Evolutionary conservation across 306 rosid genomes (phyloP).

Genomic region (Citrullus colocynthis): DNA sequence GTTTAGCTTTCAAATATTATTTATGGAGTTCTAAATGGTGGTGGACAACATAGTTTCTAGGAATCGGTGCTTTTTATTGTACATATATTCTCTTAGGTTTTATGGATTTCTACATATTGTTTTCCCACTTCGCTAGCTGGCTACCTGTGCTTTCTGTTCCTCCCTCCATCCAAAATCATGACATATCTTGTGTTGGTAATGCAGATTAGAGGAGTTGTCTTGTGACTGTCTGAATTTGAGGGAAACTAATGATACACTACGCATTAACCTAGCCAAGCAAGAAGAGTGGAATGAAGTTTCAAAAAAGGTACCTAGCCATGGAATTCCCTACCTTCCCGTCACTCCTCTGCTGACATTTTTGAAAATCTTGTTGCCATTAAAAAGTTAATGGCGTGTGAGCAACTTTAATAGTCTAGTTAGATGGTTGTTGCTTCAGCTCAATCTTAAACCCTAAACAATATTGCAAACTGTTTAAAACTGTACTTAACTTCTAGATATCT

Average conservation of each 20-base stretch:
- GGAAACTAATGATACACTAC: constrained; percentile 40
- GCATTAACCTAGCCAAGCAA: constrained; percentile 40
- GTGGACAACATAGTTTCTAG: background rate
- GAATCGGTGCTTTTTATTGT: background rate
- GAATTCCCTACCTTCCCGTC: background rate
- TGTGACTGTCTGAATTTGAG: constrained; percentile 37
- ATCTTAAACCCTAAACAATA: background rate
- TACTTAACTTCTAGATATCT: background rate
- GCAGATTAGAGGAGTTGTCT: constrained; percentile 72
- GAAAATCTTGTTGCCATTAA: background rate
- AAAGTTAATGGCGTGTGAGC: background rate
- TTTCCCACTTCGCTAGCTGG: background rate
- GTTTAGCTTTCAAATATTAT: background rate
- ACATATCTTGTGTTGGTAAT: constrained; percentile 20
- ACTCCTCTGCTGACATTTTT: background rate
- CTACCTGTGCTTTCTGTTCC: background rate
- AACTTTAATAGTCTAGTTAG: background rate
- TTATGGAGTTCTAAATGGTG: background rate
- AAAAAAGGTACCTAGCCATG: constrained; percentile 36
- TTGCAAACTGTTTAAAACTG: background rate
- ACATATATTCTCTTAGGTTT: background rate
- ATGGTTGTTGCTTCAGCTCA: background rate
- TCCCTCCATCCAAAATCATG: background rate
- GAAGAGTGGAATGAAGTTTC: constrained; percentile 47
- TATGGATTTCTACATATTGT: background rate